Evolutionary conservation across 148 eudicot genomes (phyloP), one percentile per base, ranked within the genome.

Genomic region (Hydrangea macrophylla): DNA sequence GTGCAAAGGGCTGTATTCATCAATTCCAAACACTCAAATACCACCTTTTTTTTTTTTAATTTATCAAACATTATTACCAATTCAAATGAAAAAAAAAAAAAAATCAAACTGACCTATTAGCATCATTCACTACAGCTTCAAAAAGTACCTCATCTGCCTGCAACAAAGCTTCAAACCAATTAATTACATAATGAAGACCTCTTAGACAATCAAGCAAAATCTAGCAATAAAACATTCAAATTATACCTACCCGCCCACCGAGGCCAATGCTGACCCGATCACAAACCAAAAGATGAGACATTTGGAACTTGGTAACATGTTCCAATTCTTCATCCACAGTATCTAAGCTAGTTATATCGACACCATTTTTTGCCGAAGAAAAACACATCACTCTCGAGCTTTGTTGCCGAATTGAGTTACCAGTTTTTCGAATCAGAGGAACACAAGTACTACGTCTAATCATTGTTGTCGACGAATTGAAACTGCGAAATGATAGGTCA

Each of bases 251-350:
- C 93, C 91, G 71, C 20, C 96, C 90, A 68, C 90, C 76, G 36
- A 91, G 99, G 61, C 99, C 99, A 74, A 83, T 76, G 80, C 99
- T 89, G 70, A 91, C 92, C 30, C 81, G 69, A 78, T 91, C 92
- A 39, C 81, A 70, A 75, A 91, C 79, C 64, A 78, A 70, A 26
- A 95, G 89, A 78, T 89, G 97, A 50, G 89, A 85, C 81, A 85
- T 87, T 58, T 67, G 69, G 77, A 89, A 95, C 87, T 84, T 89
- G 42, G 79, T 75, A 60, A 85, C 97, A 55, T 84, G 88, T 56
- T 85, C 89, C 55, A 91, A 77, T 57, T 91, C 97, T 51, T 73
- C 91, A 25, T 86, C 95, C 25, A 72, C 67, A 30, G 66, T n/a
- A 55, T 68, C 74, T 0, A 70, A 68, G 36, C 60, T 61, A 63